phyloP scores from a whole-genome alignment of 169 alveolate genomes.

The Eimeria praecox region DNA sequence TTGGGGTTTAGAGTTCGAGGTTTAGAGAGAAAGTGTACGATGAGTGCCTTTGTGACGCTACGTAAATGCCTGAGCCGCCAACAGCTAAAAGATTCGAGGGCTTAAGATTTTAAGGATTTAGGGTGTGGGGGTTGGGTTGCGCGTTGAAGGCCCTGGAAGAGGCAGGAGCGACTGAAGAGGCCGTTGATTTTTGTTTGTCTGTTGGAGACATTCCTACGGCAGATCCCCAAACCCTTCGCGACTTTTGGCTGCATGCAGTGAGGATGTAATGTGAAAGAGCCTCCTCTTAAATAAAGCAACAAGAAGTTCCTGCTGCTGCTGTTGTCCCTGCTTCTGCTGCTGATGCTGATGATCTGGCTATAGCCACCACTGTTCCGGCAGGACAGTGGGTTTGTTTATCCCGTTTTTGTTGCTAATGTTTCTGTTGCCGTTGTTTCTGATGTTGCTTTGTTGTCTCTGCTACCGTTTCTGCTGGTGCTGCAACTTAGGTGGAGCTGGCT shows the following conservation, averaged over 20 bases:
- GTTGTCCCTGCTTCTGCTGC: not conserved
- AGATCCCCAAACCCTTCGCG: not conserved
- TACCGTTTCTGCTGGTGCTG: not conserved
- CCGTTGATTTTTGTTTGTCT: not conserved
- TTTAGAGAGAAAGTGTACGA: not conserved
- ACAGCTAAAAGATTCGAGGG: not conserved
- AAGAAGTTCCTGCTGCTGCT: not conserved
- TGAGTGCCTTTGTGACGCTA: not conserved
- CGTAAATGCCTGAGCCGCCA: not conserved
- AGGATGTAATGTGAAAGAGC: not conserved
- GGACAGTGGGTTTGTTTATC: not conserved
- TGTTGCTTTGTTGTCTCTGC: not conserved
- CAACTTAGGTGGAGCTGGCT: slow-evolving; percentile 3
- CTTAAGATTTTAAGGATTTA: not conserved
- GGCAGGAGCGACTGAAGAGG: not conserved
- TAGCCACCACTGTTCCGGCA: too few species aligned
- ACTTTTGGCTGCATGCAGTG: slow-evolving; percentile 36
- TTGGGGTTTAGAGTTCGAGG: not conserved
- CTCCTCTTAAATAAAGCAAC: not conserved
- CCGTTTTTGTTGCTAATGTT: not conserved
- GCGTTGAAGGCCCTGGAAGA: not conserved
- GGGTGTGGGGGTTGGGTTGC: not conserved
- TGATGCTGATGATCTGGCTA: not conserved
- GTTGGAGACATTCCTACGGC: not conserved
- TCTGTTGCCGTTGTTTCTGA: not conserved